These are phyloP conservation scores for Candida lessepsii DNA, from an alignment of 805 yeast species.

Conservation along the genomic window DNA sequence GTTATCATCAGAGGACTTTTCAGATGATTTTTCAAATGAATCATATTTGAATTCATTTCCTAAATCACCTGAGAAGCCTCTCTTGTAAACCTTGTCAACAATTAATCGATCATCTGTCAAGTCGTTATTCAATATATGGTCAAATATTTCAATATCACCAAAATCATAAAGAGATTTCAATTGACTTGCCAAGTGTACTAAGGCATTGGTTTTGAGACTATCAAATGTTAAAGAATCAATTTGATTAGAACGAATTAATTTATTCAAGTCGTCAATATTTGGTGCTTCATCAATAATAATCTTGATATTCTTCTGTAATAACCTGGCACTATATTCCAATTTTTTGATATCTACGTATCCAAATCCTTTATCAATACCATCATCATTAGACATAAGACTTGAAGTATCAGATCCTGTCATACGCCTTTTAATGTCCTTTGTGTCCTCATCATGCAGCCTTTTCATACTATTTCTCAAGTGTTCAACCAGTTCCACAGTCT, in stretches of 20 bases:
- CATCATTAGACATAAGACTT: background rate
- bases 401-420: slow-evolving; percentile 9
- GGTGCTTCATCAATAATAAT: slow-evolving; percentile 59
- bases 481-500: no score
- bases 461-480: slow-evolving; percentile 1
- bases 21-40: background rate
- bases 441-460: slow-evolving; percentile 1
- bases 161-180: slow-evolving; percentile 53
- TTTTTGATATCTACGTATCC: slow-evolving; percentile 40
- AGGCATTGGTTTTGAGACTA: slow-evolving; percentile 51
- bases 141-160: slow-evolving; percentile 52
- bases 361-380: slow-evolving; percentile 11
- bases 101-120: slow-evolving; percentile 7
- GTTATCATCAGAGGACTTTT: background rate
- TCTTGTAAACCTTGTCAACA: slow-evolving; percentile 7
- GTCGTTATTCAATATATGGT: slow-evolving; percentile 22
- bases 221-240: slow-evolving; percentile 45
- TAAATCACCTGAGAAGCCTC: background rate
- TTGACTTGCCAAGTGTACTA: slow-evolving; percentile 58
- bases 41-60: background rate
- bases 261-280: slow-evolving; percentile 40
- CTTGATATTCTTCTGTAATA: slow-evolving; percentile 50
- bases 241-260: slow-evolving; percentile 26
- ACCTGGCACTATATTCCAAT: slow-evolving; percentile 38
- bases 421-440: slow-evolving; percentile 7